phyloP scores from a whole-genome alignment of 345 rosid species.

The Eucalyptus caleyi region DNA sequence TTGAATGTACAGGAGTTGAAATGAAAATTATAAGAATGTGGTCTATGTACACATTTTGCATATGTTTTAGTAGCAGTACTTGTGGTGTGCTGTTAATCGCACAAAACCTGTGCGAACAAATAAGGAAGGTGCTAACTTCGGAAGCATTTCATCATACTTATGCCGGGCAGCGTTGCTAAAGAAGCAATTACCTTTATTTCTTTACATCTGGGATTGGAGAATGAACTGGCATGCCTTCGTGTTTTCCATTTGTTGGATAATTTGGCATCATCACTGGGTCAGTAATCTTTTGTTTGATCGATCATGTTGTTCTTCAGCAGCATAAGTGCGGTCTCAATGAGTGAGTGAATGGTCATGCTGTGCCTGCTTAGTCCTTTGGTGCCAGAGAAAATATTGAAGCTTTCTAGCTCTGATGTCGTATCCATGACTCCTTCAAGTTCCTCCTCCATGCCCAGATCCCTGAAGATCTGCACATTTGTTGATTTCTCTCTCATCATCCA shows the following conservation, averaged over 20 bases:
- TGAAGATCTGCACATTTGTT: slow-evolving; percentile 12
- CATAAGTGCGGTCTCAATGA: slow-evolving; percentile 16
- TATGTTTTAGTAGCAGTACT: neutral
- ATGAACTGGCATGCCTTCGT: neutral
- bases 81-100: neutral
- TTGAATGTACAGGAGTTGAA: neutral
- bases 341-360: slow-evolving; percentile 37
- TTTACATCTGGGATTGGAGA: neutral
- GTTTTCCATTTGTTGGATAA: neutral
- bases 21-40: neutral
- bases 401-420: slow-evolving; percentile 64
- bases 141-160: neutral
- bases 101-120: neutral
- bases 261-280: neutral
- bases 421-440: slow-evolving; percentile 44
- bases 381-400: slow-evolving; percentile 69
- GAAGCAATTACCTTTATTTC: neutral
- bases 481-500: slow-evolving; percentile 57
- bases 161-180: neutral
- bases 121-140: neutral
- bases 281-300: neutral
- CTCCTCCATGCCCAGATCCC: slow-evolving; percentile 35
- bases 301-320: neutral
- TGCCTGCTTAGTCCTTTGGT: slow-evolving; percentile 57
- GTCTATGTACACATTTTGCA: neutral